These are phyloP conservation scores for Solanum peruvianum DNA, from an alignment of 257 asterid species.

Conservation along the genomic window DNA sequence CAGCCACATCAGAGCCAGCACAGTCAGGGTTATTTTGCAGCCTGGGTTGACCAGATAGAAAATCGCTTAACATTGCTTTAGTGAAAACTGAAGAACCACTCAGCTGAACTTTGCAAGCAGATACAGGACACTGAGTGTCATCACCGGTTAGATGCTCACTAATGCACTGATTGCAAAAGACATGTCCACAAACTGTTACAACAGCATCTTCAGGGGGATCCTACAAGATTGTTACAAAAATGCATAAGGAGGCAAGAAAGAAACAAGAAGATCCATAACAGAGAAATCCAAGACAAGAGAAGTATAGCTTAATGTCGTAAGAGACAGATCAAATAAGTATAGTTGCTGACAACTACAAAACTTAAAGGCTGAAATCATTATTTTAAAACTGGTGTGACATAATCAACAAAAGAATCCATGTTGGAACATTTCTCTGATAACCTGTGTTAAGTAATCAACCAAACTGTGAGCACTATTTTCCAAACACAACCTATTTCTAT, in stretches of 20 bases:
- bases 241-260: neutral
- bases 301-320: neutral
- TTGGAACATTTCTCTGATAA: neutral
- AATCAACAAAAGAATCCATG: neutral
- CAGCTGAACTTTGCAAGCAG: slow-evolving; percentile 63
- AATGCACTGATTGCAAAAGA: slow-evolving; percentile 92
- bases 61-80: slow-evolving; percentile 37
- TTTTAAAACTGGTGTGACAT: neutral
- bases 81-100: slow-evolving; percentile 49
- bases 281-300: neutral
- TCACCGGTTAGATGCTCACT: slow-evolving; percentile 76
- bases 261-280: neutral
- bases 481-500: neutral
- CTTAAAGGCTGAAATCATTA: neutral
- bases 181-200: slow-evolving; percentile 84
- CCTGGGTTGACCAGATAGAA: slow-evolving; percentile 38
- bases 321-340: neutral
- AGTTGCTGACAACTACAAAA: neutral
- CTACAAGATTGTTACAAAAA: slow-evolving; percentile 24
- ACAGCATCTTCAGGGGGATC: slow-evolving; percentile 98
- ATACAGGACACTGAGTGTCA: slow-evolving; percentile 66
- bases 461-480: neutral
- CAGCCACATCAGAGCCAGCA: slow-evolving; percentile 20
- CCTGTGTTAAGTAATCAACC: too few species aligned
- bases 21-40: slow-evolving; percentile 15